phyloP scores from a whole-genome alignment of 306 rosid species.

The Begonia peltatifolia region DNA sequence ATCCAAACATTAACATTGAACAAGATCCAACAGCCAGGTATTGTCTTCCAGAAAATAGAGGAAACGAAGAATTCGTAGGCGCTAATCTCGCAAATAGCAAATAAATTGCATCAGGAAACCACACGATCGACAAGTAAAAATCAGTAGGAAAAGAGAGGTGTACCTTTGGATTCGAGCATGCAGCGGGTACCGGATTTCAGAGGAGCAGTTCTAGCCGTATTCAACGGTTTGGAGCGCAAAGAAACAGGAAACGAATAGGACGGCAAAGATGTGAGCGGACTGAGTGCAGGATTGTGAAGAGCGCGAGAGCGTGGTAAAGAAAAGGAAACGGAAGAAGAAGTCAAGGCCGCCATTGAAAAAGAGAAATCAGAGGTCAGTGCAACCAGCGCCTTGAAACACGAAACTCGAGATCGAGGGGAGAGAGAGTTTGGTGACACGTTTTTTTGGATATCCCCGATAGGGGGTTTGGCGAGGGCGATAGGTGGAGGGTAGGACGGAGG shows the following conservation, averaged over 20 bases:
- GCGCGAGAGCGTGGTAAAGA: conserved; percentile 17
- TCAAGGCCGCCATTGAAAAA: conserved; percentile 17
- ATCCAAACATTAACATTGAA: neutral
- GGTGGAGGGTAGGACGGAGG: conserved; percentile 3
- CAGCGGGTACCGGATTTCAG: conserved; percentile 24
- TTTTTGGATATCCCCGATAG: neutral
- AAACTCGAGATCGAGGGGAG: neutral
- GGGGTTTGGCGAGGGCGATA: neutral
- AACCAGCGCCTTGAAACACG: neutral
- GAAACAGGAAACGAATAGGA: conserved; percentile 21
- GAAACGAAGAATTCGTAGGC: neutral
- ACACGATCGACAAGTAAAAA: neutral
- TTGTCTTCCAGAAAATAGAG: neutral
- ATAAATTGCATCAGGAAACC: neutral
- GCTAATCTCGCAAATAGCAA: neutral
- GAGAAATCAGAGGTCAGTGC: neutral
- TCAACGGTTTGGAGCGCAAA: conserved; percentile 9
- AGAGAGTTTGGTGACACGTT: neutral
- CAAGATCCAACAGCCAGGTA: neutral
- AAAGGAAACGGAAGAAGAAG: conserved; percentile 11
- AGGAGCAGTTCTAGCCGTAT: conserved; percentile 18
- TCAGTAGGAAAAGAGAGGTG: neutral
- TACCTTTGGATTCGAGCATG: conserved; percentile 34
- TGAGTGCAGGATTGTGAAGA: conserved; percentile 7
- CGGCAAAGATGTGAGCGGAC: neutral